phyloP scores from a whole-genome alignment of 371 early-diverging fungal species.

The Apophysomyces variabilis region DNA sequence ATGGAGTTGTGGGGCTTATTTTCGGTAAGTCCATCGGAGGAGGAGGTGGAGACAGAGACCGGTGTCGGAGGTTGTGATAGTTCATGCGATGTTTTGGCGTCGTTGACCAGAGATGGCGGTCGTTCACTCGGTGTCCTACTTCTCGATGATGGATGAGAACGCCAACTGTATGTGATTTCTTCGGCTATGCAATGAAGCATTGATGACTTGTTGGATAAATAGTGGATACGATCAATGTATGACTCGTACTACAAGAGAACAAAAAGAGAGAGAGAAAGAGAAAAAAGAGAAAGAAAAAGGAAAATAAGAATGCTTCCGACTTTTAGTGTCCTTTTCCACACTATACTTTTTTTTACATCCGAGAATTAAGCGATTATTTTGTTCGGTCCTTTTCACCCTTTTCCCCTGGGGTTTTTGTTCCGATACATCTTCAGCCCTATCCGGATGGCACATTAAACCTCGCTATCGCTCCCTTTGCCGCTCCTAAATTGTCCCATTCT shows the following conservation, averaged over 20 bases:
- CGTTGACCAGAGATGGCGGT: slow-evolving; percentile 17
- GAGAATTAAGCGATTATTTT: not conserved
- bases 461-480: slow-evolving; percentile 7
- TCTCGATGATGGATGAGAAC: slow-evolving; percentile 4
- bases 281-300: slow-evolving; percentile 1
- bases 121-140: slow-evolving; percentile 10
- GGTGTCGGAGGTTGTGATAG: slow-evolving; percentile 15
- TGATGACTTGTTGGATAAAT: slow-evolving; percentile 9
- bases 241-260: slow-evolving; percentile 18
- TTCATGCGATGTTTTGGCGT: slow-evolving; percentile 10
- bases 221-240: slow-evolving; percentile 21
- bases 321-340: not conserved
- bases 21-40: slow-evolving; percentile 14
- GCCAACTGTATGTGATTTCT: slow-evolving; percentile 21
- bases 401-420: not conserved
- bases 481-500: not conserved
- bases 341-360: not conserved
- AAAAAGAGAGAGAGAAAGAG: slow-evolving; percentile 10
- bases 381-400: not conserved
- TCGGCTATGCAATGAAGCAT: slow-evolving; percentile 26
- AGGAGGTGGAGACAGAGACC: slow-evolving; percentile 1
- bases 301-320: slow-evolving; percentile 15
- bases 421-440: not conserved
- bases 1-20: slow-evolving; percentile 17
- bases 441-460: slow-evolving; percentile 6